Conservation (phyloP, 148 eudicot species). For the Rhododendron vialii region DNA sequence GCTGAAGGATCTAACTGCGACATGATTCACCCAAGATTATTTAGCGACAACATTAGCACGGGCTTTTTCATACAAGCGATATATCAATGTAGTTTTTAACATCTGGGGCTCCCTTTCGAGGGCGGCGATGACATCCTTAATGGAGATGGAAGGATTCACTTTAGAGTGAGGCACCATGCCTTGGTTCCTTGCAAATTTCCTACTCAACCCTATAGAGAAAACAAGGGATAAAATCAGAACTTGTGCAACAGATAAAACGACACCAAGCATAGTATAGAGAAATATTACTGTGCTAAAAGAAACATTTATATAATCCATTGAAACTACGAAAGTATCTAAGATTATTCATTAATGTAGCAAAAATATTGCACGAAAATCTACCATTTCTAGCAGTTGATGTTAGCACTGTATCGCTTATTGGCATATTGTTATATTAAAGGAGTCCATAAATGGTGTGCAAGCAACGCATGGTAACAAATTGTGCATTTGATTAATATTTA, state of each 20-base stretch:
- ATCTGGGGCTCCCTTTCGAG: constrained; percentile 91
- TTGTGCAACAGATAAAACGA: background rate
- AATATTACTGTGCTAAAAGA: background rate
- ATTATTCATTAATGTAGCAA: background rate
- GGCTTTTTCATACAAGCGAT: constrained; percentile 55
- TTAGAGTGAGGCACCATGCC: constrained; percentile 23
- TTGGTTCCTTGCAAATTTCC: constrained; percentile 47
- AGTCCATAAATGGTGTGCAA: background rate
- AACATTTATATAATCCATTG: background rate
- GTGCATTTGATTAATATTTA: background rate
- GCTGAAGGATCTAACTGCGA: background rate
- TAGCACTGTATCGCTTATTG: background rate
- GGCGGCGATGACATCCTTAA: constrained; percentile 75
- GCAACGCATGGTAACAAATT: background rate
- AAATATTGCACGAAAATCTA: background rate
- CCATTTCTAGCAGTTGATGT: background rate
- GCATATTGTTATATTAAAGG: background rate
- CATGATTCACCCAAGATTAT: background rate
- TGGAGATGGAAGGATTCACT: constrained; percentile 43
- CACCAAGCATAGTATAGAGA: background rate
- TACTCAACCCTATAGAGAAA: constrained; percentile 32
- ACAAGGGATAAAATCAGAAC: background rate
- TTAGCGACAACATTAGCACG: constrained; percentile 15
- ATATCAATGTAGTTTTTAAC: constrained; percentile 57
- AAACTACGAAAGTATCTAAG: background rate